Conservation (phyloP, 495 filamentous ascomycete genomes). For the Hypoxylon lenormandii region DNA sequence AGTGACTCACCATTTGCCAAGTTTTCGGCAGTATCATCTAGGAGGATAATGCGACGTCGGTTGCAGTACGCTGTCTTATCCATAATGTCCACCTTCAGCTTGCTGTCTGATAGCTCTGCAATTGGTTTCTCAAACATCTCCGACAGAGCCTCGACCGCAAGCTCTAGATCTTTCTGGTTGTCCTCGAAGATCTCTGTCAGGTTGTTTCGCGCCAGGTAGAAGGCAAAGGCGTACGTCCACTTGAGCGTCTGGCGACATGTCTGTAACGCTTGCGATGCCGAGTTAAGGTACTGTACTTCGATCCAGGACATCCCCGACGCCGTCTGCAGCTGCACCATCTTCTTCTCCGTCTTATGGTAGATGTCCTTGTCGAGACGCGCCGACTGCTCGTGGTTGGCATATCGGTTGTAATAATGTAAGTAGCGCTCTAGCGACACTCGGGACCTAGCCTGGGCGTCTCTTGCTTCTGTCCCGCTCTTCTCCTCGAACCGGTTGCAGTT, state of each 20-base stretch:
- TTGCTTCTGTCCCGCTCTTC: slow-evolving; percentile 88
- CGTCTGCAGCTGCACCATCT: slow-evolving; percentile 95
- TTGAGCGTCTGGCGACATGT: slow-evolving; percentile 96
- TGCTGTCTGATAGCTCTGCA: slow-evolving; percentile 75
- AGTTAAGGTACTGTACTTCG: slow-evolving; percentile 94
- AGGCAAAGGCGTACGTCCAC: slow-evolving; percentile 99
- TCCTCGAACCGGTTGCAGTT: slow-evolving; percentile 98
- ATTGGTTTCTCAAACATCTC: slow-evolving; percentile 98
- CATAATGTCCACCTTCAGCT: slow-evolving; percentile 94
- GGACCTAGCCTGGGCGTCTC: slow-evolving; percentile 89
- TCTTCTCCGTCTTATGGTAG: slow-evolving; percentile 95
- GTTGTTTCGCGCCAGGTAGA: slow-evolving; percentile 94
- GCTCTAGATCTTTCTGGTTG: slow-evolving; percentile 96
- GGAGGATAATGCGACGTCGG: slow-evolving; percentile 85
- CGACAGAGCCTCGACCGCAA: slow-evolving; percentile 92
- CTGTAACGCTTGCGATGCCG: slow-evolving; percentile 92
- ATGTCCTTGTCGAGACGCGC: slow-evolving; percentile 97
- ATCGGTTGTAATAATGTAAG: slow-evolving; percentile 97
- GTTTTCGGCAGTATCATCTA: slow-evolving; percentile 91
- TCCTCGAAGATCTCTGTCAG: slow-evolving; percentile 97
- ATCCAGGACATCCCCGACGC: slow-evolving; percentile 98
- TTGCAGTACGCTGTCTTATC: slow-evolving; percentile 97
- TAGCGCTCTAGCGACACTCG: slow-evolving; percentile 91
- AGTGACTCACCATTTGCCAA: slow-evolving; percentile 79
- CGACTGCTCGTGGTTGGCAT: slow-evolving; percentile 98